A percentile compares a stretch with the other conserved stretches of the same genome.
Conservation (phyloP, 2,329 filamentous ascomycete species). For the Lecanicillium sp. region DNA sequence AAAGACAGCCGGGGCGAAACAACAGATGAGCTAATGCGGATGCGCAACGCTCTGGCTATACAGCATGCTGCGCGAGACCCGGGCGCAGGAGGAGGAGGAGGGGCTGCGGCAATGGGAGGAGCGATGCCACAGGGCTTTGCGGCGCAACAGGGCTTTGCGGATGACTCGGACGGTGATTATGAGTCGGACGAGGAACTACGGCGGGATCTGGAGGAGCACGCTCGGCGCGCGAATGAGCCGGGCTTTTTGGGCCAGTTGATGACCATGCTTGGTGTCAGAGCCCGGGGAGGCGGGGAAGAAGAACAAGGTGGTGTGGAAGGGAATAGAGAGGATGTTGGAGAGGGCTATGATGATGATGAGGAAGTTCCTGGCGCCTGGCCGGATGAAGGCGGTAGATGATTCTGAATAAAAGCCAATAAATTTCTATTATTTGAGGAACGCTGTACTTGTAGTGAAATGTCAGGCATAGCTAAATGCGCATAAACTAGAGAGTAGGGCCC, state of each 20-base stretch:
- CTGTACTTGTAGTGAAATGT: no score
- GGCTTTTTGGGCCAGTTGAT: conserved; percentile 19
- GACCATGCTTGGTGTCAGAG: conserved; percentile 16
- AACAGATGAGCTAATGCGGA: conserved; percentile 17
- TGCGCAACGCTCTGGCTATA: conserved; percentile 20
- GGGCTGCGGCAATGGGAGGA: conserved; percentile 2
- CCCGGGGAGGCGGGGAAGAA: conserved; percentile 8
- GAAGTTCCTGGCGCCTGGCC: conserved; percentile 27
- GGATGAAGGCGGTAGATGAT: conserved; percentile 4
- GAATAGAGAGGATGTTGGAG: no score
- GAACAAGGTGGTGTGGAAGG: conserved; percentile 6
- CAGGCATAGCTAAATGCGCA: no score
- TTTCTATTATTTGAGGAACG: no score
- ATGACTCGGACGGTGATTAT: conserved; percentile 18
- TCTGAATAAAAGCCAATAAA: neutral
- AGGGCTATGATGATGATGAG: conserved; percentile 8
- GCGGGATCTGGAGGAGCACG: conserved; percentile 21
- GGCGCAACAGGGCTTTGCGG: neutral
- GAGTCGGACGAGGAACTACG: conserved; percentile 23
- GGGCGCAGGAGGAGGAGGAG: conserved; percentile 6
- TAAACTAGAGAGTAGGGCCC: no score
- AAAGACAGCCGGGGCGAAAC: conserved; percentile 13
- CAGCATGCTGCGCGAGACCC: conserved; percentile 9
- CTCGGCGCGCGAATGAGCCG: conserved; percentile 15
- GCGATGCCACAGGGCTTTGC: conserved; percentile 4